Conservation (phyloP, 2,329 filamentous ascomycete genomes). For the Nigrograna mackinnonii region DNA sequence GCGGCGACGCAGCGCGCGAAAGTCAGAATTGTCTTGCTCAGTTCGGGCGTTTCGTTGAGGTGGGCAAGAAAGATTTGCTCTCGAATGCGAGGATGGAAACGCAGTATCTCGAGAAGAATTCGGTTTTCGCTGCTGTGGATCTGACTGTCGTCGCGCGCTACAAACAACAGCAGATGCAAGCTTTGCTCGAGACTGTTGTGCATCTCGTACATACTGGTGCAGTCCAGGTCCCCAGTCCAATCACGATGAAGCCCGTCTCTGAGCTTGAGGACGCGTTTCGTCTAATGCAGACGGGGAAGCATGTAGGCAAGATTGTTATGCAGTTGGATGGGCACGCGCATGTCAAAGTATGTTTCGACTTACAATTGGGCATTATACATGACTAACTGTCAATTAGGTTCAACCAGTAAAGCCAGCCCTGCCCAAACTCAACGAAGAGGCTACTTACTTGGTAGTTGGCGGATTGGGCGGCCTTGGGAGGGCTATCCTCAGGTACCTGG, state of each 20-base stretch:
- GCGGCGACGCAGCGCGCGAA: background rate
- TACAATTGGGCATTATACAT: too few relatives aligned
- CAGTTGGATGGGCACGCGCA: too few relatives aligned
- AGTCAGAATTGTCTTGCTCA: background rate
- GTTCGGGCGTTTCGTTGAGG: background rate
- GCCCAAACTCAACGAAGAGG: conserved; percentile 6
- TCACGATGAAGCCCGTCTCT: background rate
- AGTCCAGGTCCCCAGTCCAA: background rate
- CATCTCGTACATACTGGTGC: background rate
- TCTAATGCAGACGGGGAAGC: background rate
- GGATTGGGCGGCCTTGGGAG: conserved; percentile 22
- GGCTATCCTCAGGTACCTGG: conserved; percentile 17
- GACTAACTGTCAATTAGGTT: too few relatives aligned
- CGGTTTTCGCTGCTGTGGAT: background rate
- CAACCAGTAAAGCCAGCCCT: background rate
- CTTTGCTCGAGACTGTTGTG: background rate
- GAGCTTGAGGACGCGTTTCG: background rate
- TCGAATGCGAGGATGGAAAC: background rate
- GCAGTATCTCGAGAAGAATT: background rate
- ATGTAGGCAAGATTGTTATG: background rate
- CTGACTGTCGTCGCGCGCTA: background rate
- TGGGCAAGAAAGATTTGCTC: background rate
- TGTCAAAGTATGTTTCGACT: too few relatives aligned
- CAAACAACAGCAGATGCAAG: too few relatives aligned
- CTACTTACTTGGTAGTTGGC: conserved; percentile 22